phyloP scores from a whole-genome alignment of 2,329 filamentous ascomycete genomes.

The Talaromyces sp. region DNA sequence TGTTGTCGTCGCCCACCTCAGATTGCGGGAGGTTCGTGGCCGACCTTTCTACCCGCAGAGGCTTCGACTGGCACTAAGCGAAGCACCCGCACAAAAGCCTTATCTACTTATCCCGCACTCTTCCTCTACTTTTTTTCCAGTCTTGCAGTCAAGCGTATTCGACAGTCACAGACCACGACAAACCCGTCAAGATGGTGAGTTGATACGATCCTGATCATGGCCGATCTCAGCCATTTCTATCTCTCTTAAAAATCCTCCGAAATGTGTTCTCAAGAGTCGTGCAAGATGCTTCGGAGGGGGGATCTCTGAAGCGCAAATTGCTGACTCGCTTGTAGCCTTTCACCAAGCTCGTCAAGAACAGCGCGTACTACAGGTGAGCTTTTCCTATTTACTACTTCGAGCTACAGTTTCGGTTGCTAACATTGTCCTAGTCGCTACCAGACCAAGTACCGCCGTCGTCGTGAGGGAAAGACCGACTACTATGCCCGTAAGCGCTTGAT shows the following conservation, averaged over 20 bases:
- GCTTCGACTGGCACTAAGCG: conserved; percentile 36
- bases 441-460: conserved; percentile 99
- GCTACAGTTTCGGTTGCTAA: background rate
- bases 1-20: conserved; percentile 14
- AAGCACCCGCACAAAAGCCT: conserved; percentile 40
- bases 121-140: conserved; percentile 21
- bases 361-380: conserved; percentile 93
- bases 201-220: conserved; percentile 22
- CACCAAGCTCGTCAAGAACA: conserved; percentile 96
- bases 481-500: conserved; percentile 99
- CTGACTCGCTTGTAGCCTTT: conserved; percentile 88
- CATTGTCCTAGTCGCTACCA: conserved; percentile 73
- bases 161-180: conserved; percentile 32
- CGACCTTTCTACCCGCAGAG: conserved; percentile 28
- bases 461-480: conserved; percentile 98
- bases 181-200: conserved; percentile 44
- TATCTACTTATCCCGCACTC: conserved; percentile 24
- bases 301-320: conserved; percentile 97
- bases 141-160: conserved; percentile 29
- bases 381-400: conserved; percentile 5
- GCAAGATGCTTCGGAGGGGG: conserved; percentile 96
- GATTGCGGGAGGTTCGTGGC: conserved; percentile 29
- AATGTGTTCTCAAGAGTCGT: conserved; percentile 57
- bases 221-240: conserved; percentile 19
- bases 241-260: conserved; percentile 15